phyloP scores from a whole-genome alignment of 176 grass and related monocot species.

The Aegilops longissima region DNA sequence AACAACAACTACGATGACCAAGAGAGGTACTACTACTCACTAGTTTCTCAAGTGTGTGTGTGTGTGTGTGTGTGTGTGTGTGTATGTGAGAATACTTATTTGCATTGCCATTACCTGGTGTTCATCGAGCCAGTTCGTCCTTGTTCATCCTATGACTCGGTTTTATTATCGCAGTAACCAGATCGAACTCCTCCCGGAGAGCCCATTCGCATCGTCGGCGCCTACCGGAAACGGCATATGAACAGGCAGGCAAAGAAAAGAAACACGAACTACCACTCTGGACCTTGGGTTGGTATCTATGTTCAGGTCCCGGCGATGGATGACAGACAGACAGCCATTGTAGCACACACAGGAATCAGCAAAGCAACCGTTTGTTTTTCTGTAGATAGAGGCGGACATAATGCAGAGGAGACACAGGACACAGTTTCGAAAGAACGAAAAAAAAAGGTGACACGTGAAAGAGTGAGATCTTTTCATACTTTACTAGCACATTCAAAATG shows the following conservation, averaged over 20 bases:
- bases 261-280: neutral
- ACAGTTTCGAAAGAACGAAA: slow-evolving; percentile 3
- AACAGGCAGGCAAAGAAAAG: neutral
- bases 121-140: neutral
- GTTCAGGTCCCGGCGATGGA: slow-evolving; percentile 10
- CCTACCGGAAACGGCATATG: slow-evolving; percentile 36
- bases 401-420: neutral
- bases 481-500: slow-evolving; percentile 6
- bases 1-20: slow-evolving; percentile 35
- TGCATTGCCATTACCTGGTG: neutral
- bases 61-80: neutral
- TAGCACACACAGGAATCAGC: slow-evolving; percentile 33
- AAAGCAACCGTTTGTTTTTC: slow-evolving; percentile 24
- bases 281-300: neutral
- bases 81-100: neutral
- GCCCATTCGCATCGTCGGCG: slow-evolving; percentile 42
- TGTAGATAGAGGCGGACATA: slow-evolving; percentile 24
- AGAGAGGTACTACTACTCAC: slow-evolving; percentile 27
- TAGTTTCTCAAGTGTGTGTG: neutral
- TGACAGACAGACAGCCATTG: neutral
- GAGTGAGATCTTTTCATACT: slow-evolving; percentile 23
- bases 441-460: neutral
- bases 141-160: neutral
- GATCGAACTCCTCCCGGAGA: slow-evolving; percentile 71
- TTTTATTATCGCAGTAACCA: slow-evolving; percentile 44